A percentile compares a stretch with the other conserved stretches of the same genome.
These are phyloP conservation scores for Fusarium sarcochroum DNA, from an alignment of 2,329 filamentous ascomycete genomes.

Conservation along the genomic window DNA sequence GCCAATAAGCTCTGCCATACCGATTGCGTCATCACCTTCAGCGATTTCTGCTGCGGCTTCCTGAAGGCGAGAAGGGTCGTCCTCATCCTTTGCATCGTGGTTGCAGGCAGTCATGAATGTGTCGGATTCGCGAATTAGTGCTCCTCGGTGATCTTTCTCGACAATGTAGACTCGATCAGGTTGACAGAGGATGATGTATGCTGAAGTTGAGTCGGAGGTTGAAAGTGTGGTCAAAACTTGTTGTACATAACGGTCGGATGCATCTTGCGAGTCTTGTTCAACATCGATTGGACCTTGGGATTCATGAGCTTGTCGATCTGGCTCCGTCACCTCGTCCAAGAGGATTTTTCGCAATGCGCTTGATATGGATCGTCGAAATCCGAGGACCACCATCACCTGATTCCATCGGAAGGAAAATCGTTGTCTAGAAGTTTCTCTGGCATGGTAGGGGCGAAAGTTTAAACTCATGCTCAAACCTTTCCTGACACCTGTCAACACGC, in stretches of 20 bases:
- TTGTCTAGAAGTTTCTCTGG: constrained; percentile 28
- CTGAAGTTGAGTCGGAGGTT: constrained; percentile 44
- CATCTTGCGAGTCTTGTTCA: background rate
- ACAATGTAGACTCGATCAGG: constrained; percentile 43
- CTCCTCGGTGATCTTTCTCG: constrained; percentile 48
- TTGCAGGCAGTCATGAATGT: constrained; percentile 49
- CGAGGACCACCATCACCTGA: constrained; percentile 48
- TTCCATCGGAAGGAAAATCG: constrained; percentile 46
- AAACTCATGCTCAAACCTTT: constrained; percentile 62
- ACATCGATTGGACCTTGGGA: background rate
- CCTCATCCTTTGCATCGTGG: constrained; percentile 48
- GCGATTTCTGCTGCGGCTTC: constrained; percentile 20
- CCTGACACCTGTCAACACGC: constrained; percentile 63
- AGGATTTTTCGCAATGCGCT: constrained; percentile 46
- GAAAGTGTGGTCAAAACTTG: constrained; percentile 34
- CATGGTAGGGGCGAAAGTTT: constrained; percentile 60
- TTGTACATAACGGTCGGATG: constrained; percentile 19
- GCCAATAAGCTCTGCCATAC: constrained; percentile 45
- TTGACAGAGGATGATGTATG: constrained; percentile 51
- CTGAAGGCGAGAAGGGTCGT: constrained; percentile 25
- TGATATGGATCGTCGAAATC: constrained; percentile 43
- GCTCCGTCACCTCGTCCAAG: constrained; percentile 5
- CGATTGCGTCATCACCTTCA: constrained; percentile 7
- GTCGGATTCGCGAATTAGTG: constrained; percentile 35
- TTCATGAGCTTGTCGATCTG: fast-evolving